Base-by-base conservation (phyloP, 345 rosid genomes). In the Iberis pinnata region DNA sequence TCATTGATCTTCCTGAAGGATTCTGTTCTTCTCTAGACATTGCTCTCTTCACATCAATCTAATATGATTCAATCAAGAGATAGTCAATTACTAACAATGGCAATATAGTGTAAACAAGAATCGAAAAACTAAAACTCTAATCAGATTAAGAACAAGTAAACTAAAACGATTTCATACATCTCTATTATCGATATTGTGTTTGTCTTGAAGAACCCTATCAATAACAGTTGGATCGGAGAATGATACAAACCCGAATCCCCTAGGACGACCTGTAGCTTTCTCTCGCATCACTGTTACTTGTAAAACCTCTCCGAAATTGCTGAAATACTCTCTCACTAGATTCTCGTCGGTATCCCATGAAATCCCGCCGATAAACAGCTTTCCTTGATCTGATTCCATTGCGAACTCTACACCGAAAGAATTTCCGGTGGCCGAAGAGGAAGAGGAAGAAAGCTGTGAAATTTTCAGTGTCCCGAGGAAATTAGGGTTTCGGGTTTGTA, bases 11-110 rank as follows among this genome's bases (percentile, higher is more conserved):
- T 8, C 64, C 68, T 45, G 79, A 77, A 14, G 76, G 76, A 56
- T 73, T 89, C 78, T 88, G 96, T 67, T 92, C 98, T 75, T 92
- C 98, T 68, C 93, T 83, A 37, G 98, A 88, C 64, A 88, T 72
- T 6, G 97, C 97, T 69, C 78, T 81, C 85, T 92, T 92, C 29
- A 82, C 94, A 74, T 88, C 97, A 56, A 92, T 89, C 98, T 90
- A 60, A 18, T 12, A 41, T 38, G 8, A 4, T 29, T 14, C 6
- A 54, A 22, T 6, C 25, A 22, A 27, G 8, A 27, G 32, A 32
- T 32, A 32, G 12, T 29, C n/a, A n/a, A n/a, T 6, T 29, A 29
- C 10, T 3, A 29, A 29, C 33, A 29, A 29, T 9, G 10, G 33
- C 25, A 29, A 9, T 29, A 29, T 26, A 26, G n/a, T 26, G 8